A percentile compares a stretch with the other conserved stretches of the same genome.
These are phyloP conservation scores for Penicillium sp. DNA, from an alignment of 2,329 filamentous ascomycete species.

Conservation along the genomic window DNA sequence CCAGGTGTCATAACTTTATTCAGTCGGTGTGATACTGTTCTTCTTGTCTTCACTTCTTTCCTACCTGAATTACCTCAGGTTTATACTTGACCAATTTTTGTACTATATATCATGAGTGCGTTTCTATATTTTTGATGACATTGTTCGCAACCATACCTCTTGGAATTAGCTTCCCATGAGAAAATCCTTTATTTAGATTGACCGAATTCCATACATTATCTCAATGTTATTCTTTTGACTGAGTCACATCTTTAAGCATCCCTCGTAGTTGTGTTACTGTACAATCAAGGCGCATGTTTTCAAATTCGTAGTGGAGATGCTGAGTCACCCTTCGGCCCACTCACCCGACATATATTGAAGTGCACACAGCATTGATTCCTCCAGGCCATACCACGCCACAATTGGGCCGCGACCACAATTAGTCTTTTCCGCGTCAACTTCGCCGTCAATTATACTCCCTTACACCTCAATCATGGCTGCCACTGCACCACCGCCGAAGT, in stretches of 20 bases:
- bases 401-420: no score
- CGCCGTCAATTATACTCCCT: not conserved
- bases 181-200: not conserved
- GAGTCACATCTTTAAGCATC: not conserved
- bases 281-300: not conserved
- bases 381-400: not conserved
- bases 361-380: not conserved
- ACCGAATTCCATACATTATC: not conserved
- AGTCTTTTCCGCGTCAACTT: not conserved
- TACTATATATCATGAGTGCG: conserved; percentile 14
- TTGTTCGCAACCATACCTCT: not conserved
- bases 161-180: not conserved
- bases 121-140: conserved; percentile 3
- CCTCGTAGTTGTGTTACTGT: not conserved
- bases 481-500: conserved; percentile 14
- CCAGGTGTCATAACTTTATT: conserved; percentile 12
- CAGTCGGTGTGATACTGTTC: conserved; percentile 1
- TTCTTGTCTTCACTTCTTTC: not conserved
- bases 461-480: conserved; percentile 19
- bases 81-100: conserved; percentile 5
- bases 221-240: no score
- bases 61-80: not conserved
- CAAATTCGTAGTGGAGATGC: not conserved
- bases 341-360: not conserved
- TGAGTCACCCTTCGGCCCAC: not conserved